phyloP scores from a whole-genome alignment of 345 rosid species.

The Turnera subulata region DNA sequence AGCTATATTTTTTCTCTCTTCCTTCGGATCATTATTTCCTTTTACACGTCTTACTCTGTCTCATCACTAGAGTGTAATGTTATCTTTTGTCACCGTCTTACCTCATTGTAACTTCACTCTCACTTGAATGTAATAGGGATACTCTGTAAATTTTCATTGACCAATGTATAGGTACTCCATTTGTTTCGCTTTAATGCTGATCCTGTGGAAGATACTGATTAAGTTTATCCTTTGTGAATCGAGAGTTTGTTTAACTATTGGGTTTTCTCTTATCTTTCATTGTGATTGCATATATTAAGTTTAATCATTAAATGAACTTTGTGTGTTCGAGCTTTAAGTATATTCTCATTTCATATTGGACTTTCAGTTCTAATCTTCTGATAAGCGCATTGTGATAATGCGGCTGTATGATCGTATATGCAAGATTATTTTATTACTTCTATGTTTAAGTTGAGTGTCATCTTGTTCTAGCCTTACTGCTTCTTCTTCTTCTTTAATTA shows the following conservation, averaged over 20 bases:
- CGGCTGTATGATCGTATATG: no score
- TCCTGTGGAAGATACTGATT: not conserved
- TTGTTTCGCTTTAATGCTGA: constrained; percentile 8
- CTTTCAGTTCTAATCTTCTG: no score
- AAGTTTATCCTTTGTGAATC: constrained; percentile 9
- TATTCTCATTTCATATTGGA: not conserved
- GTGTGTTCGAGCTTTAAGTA: not conserved
- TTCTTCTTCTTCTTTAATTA: not conserved
- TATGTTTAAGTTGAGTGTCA: no score
- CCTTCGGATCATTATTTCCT: constrained; percentile 3
- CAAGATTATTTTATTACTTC: no score
- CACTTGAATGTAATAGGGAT: constrained; percentile 4
- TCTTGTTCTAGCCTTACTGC: not conserved
- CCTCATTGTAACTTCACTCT: not conserved
- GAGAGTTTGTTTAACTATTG: no score
- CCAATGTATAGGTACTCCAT: constrained; percentile 10
- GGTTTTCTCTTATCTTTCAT: constrained; percentile 14
- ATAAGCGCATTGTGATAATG: no score
- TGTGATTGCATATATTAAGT: constrained; percentile 1
- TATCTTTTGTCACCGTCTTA: not conserved
- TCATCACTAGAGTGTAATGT: not conserved
- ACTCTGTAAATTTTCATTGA: constrained; percentile 12
- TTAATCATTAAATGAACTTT: not conserved
- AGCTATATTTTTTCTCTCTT: constrained; percentile 10
- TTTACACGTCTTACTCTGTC: constrained; percentile 8